Conservation (phyloP, 768 basidiomycete genomes). For the Podaxis rugospora region DNA sequence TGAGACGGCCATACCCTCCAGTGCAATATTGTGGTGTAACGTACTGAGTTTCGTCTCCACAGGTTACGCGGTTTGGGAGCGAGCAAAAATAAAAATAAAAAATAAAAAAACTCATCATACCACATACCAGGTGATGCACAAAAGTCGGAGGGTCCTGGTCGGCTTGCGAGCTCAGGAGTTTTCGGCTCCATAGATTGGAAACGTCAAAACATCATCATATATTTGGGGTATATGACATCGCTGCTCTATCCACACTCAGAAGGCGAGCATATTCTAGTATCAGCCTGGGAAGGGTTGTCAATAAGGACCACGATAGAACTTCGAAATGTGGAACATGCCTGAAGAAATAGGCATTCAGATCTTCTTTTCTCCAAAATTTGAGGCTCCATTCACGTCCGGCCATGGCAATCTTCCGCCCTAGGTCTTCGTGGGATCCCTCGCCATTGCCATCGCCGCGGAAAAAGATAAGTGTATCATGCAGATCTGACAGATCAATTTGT, state of each 20-base stretch:
- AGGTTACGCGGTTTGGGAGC: too few relatives aligned
- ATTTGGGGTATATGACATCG: constrained; percentile 28
- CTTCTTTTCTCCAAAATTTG: constrained; percentile 45
- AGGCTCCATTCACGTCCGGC: constrained; percentile 50
- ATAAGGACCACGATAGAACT: too few relatives aligned
- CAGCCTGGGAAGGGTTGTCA: constrained; percentile 28
- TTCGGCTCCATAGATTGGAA: neutral
- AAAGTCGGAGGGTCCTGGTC: neutral
- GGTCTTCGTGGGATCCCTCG: constrained; percentile 49
- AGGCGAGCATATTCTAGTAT: constrained; percentile 53
- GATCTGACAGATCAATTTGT: constrained; percentile 55
- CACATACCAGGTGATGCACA: too few relatives aligned
- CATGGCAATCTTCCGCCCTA: constrained; percentile 42
- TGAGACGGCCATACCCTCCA: neutral
- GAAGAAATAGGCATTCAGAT: constrained; percentile 48
- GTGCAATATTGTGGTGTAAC: neutral
- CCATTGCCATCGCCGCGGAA: constrained; percentile 59
- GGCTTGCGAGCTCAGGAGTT: neutral
- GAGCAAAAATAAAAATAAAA: too few relatives aligned
- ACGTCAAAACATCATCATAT: neutral
- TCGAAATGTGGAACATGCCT: constrained; percentile 24
- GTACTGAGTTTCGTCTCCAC: neutral
- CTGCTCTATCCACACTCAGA: constrained; percentile 39
- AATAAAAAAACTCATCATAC: too few relatives aligned
- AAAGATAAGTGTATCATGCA: constrained; percentile 69